Base-by-base conservation (phyloP, 176 grass and related monocot species). In the Phragmites australis region DNA sequence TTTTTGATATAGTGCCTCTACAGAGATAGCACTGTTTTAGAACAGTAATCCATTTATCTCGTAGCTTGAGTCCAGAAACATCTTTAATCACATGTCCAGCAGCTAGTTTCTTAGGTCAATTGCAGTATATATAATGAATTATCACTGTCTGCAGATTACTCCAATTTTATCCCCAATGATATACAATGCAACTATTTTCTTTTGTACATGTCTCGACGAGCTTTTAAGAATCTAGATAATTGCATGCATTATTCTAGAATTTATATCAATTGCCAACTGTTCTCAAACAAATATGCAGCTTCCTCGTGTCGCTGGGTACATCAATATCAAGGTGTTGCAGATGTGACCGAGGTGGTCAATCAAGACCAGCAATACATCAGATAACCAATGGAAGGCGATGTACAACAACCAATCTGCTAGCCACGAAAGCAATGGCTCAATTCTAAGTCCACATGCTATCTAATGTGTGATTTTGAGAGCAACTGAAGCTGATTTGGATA, bases 41-140 rank as follows among this genome's bases (percentile, higher is more conserved):
- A 74, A 84, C 17, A 84, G 23, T 8, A 50, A 79, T 84, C 10
- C 75, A 84, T 68, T 54, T 54, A 58, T 51, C 49, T 79, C 13
- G 3, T 50, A 37, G 18, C 19, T 58, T 79, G 23, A 79, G 59
- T 47, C 68, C 50, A 72, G 50, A 48, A 79, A 42, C 19, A 84
- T 88, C 86, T 74, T 81, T 75, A 79, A 84, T 83, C 75, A 74
- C 75, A 68, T 84, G 81, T 68, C 69, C 21, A 46, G 29, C 19
- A 74, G 68, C 42, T 48, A 79, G 30, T 74, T 66, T 76, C 67
- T 70, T 54, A 54, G 55, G 46, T 77, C 65, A 52, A 71, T 52
- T 47, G 18, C 18, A 75, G 44, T 57, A 32, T 48, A 32, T 57
- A 32, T 48, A 32, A 47, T 76, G 31, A 41, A 48, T 76, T 42